These are phyloP conservation scores for Brassica cretica DNA, from an alignment of 345 rosid species.

Conservation along the genomic window DNA sequence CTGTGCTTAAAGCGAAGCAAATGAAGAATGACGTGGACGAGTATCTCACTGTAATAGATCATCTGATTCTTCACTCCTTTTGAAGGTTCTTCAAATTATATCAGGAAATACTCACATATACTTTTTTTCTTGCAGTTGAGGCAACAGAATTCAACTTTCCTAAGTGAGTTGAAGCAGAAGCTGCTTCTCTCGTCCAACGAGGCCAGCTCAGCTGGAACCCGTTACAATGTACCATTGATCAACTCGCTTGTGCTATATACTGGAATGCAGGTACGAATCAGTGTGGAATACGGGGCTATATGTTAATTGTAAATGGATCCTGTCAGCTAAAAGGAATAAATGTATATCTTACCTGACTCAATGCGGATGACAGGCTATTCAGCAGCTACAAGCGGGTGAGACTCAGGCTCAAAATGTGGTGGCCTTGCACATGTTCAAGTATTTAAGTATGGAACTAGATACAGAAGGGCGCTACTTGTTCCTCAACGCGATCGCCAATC, in stretches of 20 bases:
- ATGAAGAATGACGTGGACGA: slow-evolving; percentile 92
- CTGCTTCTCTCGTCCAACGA: slow-evolving; percentile 70
- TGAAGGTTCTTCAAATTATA: slow-evolving; percentile 8
- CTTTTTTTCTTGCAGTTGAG: slow-evolving; percentile 55
- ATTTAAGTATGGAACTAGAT: slow-evolving; percentile 74
- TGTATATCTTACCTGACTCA: background rate
- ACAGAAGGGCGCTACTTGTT: slow-evolving; percentile 97
- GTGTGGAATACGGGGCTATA: background rate
- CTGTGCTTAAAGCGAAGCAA: slow-evolving; percentile 74
- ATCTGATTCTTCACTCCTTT: slow-evolving; percentile 4
- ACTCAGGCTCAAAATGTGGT: slow-evolving; percentile 74
- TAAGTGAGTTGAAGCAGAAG: slow-evolving; percentile 79
- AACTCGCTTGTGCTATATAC: slow-evolving; percentile 96
- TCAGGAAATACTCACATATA: background rate
- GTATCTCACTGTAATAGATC: slow-evolving; percentile 72
- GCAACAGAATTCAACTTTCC: slow-evolving; percentile 72
- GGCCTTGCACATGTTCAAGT: slow-evolving; percentile 86
- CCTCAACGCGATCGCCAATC: slow-evolving; percentile 91
- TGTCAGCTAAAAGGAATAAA: background rate
- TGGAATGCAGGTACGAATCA: slow-evolving; percentile 84
- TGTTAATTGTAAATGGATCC: background rate
- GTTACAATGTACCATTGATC: slow-evolving; percentile 82
- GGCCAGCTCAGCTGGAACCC: slow-evolving; percentile 82
- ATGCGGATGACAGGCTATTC: slow-evolving; percentile 42
- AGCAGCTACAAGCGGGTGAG: slow-evolving; percentile 71